Conservation (phyloP, 2,329 filamentous ascomycete species). For the Ophiostoma angusticollis region DNA sequence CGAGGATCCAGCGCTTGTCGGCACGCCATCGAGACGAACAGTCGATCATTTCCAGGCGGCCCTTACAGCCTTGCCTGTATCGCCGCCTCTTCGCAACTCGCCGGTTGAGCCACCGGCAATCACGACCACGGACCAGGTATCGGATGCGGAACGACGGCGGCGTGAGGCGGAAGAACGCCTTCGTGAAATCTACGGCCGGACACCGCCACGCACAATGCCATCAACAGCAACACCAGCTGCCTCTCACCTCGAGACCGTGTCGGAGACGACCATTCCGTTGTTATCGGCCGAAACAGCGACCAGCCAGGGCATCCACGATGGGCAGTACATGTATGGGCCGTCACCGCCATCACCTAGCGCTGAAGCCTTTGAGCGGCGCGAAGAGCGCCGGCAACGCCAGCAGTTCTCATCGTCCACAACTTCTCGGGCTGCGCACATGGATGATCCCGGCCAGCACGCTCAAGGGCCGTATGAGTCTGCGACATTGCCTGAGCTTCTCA, state of each 20-base stretch:
- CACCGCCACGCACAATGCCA: constrained; percentile 9
- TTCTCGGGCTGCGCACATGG: neutral
- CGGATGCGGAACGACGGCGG: constrained; percentile 20
- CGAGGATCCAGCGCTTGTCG: neutral
- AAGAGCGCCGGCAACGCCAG: constrained; percentile 17
- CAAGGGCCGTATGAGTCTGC: constrained; percentile 25
- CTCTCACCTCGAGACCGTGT: no score
- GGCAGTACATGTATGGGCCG: constrained; percentile 16
- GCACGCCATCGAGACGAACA: no score
- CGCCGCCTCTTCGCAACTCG: constrained; percentile 10
- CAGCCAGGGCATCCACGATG: constrained; percentile 9
- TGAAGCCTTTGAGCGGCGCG: constrained; percentile 20
- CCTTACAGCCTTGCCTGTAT: constrained; percentile 7
- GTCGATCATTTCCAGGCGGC: constrained; percentile 6
- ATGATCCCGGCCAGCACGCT: neutral
- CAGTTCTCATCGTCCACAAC: neutral
- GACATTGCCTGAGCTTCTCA: constrained; percentile 39
- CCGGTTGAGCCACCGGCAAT: constrained; percentile 10
- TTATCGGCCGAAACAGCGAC: constrained; percentile 7
- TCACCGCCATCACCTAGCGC: constrained; percentile 18
- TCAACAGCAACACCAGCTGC: neutral
- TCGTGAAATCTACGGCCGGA: constrained; percentile 41
- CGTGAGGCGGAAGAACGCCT: constrained; percentile 36
- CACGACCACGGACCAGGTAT: constrained; percentile 9
- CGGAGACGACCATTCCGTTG: no score